Evolutionary conservation across 805 yeast species (phyloP).

Genomic region (Vanderwaltozyma verrucispora): DNA sequence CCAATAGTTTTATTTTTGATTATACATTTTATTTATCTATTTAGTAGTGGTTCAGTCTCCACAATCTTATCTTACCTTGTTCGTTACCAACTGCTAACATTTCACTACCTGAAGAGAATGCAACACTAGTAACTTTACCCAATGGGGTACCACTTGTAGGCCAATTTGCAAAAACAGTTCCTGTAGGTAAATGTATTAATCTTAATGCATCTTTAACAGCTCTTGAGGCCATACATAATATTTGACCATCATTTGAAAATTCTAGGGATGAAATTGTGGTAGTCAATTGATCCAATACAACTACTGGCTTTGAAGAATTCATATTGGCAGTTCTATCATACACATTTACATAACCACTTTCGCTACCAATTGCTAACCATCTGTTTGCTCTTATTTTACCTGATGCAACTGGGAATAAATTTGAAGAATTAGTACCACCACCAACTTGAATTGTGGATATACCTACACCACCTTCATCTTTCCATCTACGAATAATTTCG

Average conservation of each 20-base stretch:
- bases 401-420: conserved; percentile 16
- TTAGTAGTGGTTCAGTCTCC: conserved; percentile 77
- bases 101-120: conserved; percentile 72
- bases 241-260: conserved; percentile 83
- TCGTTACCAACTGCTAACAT: conserved; percentile 86
- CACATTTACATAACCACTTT: conserved; percentile 79
- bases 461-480: conserved; percentile 77
- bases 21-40: not conserved
- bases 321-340: conserved; percentile 45
- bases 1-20: too few species aligned
- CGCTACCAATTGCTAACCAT: conserved; percentile 84
- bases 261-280: conserved; percentile 65
- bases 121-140: conserved; percentile 79
- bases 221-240: conserved; percentile 75
- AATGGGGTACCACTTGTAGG: conserved; percentile 95
- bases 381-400: conserved; percentile 34
- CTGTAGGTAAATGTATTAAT: conserved; percentile 78
- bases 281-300: conserved; percentile 65
- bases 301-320: conserved; percentile 36
- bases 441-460: conserved; percentile 69
- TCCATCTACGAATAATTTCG: conserved; percentile 59
- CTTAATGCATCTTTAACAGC: conserved; percentile 79
- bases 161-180: conserved; percentile 87
- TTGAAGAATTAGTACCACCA: conserved; percentile 34
- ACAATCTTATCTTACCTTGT: conserved; percentile 79